Percentiles rank a stretch among this genome's conserved stretches.
These are phyloP conservation scores for Daldinia grandis DNA, from an alignment of 495 filamentous ascomycete species.

Conservation along the genomic window DNA sequence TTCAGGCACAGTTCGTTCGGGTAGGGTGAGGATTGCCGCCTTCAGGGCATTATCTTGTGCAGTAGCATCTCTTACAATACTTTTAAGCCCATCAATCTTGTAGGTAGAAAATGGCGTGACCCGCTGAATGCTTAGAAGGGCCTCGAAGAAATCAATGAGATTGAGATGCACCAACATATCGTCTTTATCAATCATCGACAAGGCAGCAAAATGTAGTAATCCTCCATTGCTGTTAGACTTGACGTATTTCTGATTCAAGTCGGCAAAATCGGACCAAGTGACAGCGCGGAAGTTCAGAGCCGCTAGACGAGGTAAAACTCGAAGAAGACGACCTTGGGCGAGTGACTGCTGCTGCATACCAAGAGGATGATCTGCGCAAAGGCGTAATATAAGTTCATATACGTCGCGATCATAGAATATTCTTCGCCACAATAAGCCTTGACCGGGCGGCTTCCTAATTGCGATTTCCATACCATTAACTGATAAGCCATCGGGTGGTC, in stretches of 20 bases:
- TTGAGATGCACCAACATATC: constrained; percentile 85
- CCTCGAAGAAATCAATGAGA: constrained; percentile 77
- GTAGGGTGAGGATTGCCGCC: constrained; percentile 52
- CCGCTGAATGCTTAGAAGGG: constrained; percentile 65
- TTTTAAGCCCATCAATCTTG: constrained; percentile 53
- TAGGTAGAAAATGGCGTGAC: constrained; percentile 51
- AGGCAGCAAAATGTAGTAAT: constrained; percentile 76
- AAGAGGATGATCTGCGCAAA: constrained; percentile 61
- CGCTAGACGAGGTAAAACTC: constrained; percentile 73
- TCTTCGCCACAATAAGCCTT: constrained; percentile 76
- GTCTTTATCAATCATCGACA: constrained; percentile 74
- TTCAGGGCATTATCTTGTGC: constrained; percentile 51
- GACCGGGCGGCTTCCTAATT: constrained; percentile 57
- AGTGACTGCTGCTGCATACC: constrained; percentile 73
- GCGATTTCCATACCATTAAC: constrained; percentile 46
- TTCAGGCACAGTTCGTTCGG: constrained; percentile 54
- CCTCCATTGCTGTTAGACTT: constrained; percentile 55
- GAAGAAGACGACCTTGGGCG: constrained; percentile 79
- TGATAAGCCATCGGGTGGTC: constrained; percentile 52
- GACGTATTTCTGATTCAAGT: constrained; percentile 66
- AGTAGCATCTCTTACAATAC: constrained; percentile 51
- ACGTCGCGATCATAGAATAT: constrained; percentile 72
- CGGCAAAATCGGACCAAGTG: constrained; percentile 63
- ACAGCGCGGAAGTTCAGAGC: constrained; percentile 70
- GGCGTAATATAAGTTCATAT: constrained; percentile 69